These are phyloP conservation scores for Coemansia sp. DNA, from an alignment of 192 early-diverging fungal species.

Conservation along the genomic window DNA sequence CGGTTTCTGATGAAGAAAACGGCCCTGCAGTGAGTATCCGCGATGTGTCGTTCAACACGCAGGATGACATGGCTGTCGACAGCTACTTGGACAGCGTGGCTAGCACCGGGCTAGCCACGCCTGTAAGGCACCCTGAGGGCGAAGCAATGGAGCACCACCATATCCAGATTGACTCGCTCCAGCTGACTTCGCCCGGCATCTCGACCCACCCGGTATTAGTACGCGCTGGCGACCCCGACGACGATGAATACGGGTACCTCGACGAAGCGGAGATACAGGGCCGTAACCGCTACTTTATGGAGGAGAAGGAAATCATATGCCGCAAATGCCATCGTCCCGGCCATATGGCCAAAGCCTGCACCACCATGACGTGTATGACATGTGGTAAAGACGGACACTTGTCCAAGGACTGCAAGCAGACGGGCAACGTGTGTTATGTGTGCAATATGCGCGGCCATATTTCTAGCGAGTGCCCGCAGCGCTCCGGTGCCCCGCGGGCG, in stretches of 20 bases:
- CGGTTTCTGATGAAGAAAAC: conserved; percentile 17
- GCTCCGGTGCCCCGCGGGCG: conserved; percentile 4
- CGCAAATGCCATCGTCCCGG: conserved; percentile 38
- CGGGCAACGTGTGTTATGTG: conserved; percentile 46
- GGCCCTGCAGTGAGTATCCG: not conserved
- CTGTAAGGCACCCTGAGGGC: not conserved
- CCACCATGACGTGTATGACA: conserved; percentile 27
- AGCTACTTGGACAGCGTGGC: conserved; percentile 37
- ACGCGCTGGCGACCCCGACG: conserved; percentile 9
- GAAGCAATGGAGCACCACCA: conserved; percentile 33
- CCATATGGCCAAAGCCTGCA: conserved; percentile 52
- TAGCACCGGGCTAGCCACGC: conserved; percentile 22
- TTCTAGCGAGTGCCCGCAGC: conserved; percentile 39
- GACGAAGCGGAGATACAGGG: conserved; percentile 56
- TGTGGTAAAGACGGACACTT: conserved; percentile 46
- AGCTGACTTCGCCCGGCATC: conserved; percentile 6
- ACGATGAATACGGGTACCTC: conserved; percentile 48
- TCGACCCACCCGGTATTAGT: conserved; percentile 11
- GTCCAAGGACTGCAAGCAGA: conserved; percentile 41
- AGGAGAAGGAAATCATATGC: conserved; percentile 49
- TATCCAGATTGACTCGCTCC: conserved; percentile 30
- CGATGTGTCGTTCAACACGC: conserved; percentile 32
- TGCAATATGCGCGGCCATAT: conserved; percentile 55
- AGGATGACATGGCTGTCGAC: conserved; percentile 31
- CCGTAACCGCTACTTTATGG: conserved; percentile 54